These are phyloP conservation scores for Boletus insuetus DNA, from an alignment of 768 basidiomycete genomes.

Conservation along the genomic window DNA sequence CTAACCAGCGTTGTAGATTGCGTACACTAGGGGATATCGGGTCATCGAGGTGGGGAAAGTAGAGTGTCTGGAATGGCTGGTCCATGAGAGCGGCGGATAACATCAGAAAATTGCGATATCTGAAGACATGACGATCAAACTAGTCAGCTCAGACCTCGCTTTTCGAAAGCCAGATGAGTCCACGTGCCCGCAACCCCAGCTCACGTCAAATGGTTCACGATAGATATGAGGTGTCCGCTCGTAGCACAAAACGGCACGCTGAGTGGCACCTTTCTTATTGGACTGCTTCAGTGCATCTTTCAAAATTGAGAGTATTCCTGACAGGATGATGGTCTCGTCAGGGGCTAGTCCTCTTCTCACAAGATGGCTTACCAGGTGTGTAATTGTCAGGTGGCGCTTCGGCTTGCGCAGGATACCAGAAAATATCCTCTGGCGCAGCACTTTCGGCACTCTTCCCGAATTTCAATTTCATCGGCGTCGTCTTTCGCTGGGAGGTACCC, in stretches of 20 bases:
- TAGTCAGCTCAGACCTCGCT: conserved; percentile 2
- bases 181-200: conserved; percentile 74
- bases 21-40: conserved; percentile 64
- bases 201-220: conserved; percentile 56
- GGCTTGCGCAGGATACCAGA: conserved; percentile 59
- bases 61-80: conserved; percentile 59
- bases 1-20: conserved; percentile 76
- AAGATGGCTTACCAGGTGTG: conserved; percentile 59
- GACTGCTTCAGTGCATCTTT: conserved; percentile 52
- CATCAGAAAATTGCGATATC: conserved; percentile 85
- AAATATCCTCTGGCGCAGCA: conserved; percentile 41
- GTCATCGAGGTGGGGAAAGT: conserved; percentile 57
- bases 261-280: conserved; percentile 47
- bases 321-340: conserved; percentile 1
- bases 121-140: conserved; percentile 26
- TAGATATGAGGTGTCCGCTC: conserved; percentile 58
- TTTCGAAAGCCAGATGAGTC: neutral
- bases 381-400: conserved; percentile 52
- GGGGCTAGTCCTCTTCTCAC: conserved; percentile 5
- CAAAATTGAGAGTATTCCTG: conserved; percentile 66
- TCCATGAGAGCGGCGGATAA: conserved; percentile 68
- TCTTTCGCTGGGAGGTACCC: neutral
- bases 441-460: conserved; percentile 9
- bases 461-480: conserved; percentile 4
- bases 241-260: conserved; percentile 62